A percentile compares a stretch with the other conserved stretches of the same genome.
phyloP scores from a whole-genome alignment of 2,329 filamentous ascomycete species.

The Claviceps africana region DNA sequence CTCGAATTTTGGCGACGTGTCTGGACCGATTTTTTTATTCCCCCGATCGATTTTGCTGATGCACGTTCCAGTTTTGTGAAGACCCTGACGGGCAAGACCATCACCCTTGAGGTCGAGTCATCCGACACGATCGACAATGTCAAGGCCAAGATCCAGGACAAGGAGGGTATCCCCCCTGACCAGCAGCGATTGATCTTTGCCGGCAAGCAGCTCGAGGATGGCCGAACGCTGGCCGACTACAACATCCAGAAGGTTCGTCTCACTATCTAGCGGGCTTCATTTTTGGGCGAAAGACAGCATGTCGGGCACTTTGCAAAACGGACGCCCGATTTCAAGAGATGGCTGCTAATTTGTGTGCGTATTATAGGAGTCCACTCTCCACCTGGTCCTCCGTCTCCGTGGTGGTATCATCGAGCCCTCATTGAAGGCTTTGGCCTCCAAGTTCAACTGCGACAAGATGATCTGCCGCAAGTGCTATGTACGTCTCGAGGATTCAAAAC shows the following conservation, averaged over 20 bases:
- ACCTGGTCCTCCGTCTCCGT: constrained; percentile 96
- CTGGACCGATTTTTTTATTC: background rate
- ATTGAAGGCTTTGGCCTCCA: constrained; percentile 93
- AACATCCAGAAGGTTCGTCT: constrained; percentile 91
- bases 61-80: constrained; percentile 75
- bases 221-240: constrained; percentile 92
- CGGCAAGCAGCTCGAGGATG: constrained; percentile 98
- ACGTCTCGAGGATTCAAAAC: constrained; percentile 28
- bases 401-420: constrained; percentile 99
- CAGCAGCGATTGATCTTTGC: constrained; percentile 98
- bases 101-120: too few relatives aligned
- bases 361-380: constrained; percentile 82
- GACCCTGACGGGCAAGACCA: constrained; percentile 99
- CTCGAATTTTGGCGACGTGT: constrained; percentile 12
- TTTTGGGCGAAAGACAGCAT: background rate
- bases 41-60: constrained; percentile 15
- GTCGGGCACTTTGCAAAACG: too few relatives aligned
- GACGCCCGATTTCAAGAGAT: background rate
- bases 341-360: constrained; percentile 3
- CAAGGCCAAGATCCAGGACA: constrained; percentile 99
- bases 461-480: constrained; percentile 99
- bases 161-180: constrained; percentile 96
- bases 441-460: constrained; percentile 99
- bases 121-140: too few relatives aligned
- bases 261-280: background rate